Base-by-base conservation (phyloP, 768 basidiomycete species). In the Chalciporus piperatus region DNA sequence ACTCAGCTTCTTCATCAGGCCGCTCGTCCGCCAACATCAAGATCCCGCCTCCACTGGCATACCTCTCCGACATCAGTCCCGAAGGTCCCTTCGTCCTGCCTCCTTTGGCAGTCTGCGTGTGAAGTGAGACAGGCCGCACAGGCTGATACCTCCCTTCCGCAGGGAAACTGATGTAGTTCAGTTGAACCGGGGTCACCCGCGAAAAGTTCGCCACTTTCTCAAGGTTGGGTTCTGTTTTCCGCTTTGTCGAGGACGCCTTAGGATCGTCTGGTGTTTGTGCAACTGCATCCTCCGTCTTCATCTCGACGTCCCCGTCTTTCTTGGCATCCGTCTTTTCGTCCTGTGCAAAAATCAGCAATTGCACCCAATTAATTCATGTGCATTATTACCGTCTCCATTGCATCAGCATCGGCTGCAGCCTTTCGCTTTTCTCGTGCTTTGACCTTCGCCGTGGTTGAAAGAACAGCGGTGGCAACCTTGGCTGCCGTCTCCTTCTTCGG, bases 381-480 rank as follows among this genome's bases (percentile, higher is more conserved):
- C 32, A 1, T 40, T 70, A 85, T 71, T 60, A 94, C 92, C 45
- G 83, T 79, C 19, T 96, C 91, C 85, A 94, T 93, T 1, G 76
- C 75, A 41, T 89, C 89, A 11, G 80, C 83, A 45, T 92, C 92
- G 4, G 82, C 84, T 38, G 82, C 89, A 40, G 89, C 91, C 70
- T 97, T 93, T 61, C 83, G 89, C 79, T 90, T 95, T 65, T 94
- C 93, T 57, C 97, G 80, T 2, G 94, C 94, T 67, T 92, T 92
- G n/a, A 90, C 92, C 69, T 92, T 96, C 0, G 94, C 96, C 2
- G 97, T 99, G 1, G 97, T 98, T 8, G 93, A 97, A 37, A 99
- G 79, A 11, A 99, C 95, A 32, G 95, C 97, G 13, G 94, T 87
- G 25, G 90, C 93, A 47, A 96, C 87, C 71, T 96, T 97, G 38